Base-by-base conservation (phyloP, 192 early-diverging fungal genomes). In the Cetraspora pellucida region DNA sequence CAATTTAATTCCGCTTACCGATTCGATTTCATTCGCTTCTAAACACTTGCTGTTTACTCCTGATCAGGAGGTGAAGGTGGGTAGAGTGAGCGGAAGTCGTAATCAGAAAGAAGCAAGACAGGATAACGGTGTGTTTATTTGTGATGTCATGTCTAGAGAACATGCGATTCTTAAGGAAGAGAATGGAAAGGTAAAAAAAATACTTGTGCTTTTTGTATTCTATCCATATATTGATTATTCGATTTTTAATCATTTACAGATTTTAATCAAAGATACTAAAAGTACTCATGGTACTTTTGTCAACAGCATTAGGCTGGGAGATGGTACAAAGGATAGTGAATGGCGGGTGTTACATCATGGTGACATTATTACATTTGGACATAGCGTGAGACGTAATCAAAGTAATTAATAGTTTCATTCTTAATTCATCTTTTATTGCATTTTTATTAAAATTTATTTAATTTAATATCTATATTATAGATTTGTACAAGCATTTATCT, bases 201-300 rank as follows among this genome's bases (percentile, higher is more conserved):
- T 10, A 50, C 52, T 31, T n/a, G 25, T 37, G 5, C 31, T 37
- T 37, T 19, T 3, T 13, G 7, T 73, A 44, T 16, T 21, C 37
- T 10, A 28, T 44, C 9, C 30, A 3, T 43, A 67, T 44, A 67
- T 17, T 47, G 45, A 44, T 47, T 67, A 43, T 67, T 19, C 11
- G 13, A 10, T 47, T 67, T 43, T 16, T 58, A 46, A 25, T 23
- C 45, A 11, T 44, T 43, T 54, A n/a, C 10, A 76, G 74, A 76
- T 76, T 54, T 45, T 31, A 21, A 76, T 76, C 37, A 76, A 76
- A 66, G 74, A 76, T 54, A 30, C 61, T 27, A 76, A 57, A 55
- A 76, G 74, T 55, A 76, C 74, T 3, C 74, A 76, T 65, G 74
- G 74, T 54, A 76, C 74, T 66, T 76, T 76, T n/a, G 30, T 76